Conservation (phyloP, 768 basidiomycete genomes). For the Leucogyrophana mollusca region DNA sequence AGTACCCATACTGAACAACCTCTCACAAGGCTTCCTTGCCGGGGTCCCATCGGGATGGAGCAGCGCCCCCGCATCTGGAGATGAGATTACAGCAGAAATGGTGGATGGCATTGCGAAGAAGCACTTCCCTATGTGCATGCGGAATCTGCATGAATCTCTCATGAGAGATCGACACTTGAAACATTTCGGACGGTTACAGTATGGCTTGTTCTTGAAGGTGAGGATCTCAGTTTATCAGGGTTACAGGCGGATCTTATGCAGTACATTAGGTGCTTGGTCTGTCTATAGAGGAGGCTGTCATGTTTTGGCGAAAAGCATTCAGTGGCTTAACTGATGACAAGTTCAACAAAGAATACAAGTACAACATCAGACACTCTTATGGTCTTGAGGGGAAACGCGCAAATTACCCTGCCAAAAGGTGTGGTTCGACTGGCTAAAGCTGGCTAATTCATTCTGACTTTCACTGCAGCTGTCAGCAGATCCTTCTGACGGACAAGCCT, state of each 20-base stretch:
- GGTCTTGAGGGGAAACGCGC: constrained; percentile 93
- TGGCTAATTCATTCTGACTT: constrained; percentile 1
- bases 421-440: constrained; percentile 7
- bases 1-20: constrained; percentile 83
- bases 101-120: constrained; percentile 80
- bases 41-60: constrained; percentile 87
- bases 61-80: constrained; percentile 50
- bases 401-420: constrained; percentile 94
- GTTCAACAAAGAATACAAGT: constrained; percentile 97
- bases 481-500: constrained; percentile 70
- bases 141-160: constrained; percentile 79
- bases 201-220: constrained; percentile 95
- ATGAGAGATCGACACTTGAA: constrained; percentile 82
- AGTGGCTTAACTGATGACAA: constrained; percentile 80
- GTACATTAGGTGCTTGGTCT: constrained; percentile 79
- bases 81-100: constrained; percentile 90
- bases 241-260: neutral
- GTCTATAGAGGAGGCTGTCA: constrained; percentile 89
- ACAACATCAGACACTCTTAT: constrained; percentile 94
- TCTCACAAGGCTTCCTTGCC: constrained; percentile 91
- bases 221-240: constrained; percentile 5
- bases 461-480: constrained; percentile 78
- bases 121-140: constrained; percentile 97
- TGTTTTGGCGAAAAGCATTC: constrained; percentile 92
- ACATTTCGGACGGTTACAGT: constrained; percentile 88